Conservation (phyloP, 2,329 filamentous ascomycete genomes). For the Paecilomyces dactylethromorphus region DNA sequence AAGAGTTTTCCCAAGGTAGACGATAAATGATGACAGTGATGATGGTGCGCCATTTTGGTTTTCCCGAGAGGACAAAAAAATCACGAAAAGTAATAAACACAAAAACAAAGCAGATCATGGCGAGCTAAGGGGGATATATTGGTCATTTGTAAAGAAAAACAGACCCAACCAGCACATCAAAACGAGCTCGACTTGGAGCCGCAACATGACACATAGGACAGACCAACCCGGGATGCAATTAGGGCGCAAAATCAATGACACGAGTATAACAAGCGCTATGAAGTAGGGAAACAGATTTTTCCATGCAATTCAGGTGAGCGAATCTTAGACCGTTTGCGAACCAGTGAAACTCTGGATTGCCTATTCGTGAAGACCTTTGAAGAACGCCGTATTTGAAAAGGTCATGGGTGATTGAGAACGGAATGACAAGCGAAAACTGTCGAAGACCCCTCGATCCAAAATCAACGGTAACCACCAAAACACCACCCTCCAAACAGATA, state of each 20-base stretch:
- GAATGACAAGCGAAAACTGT: slow-evolving; percentile 4
- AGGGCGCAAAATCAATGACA: slow-evolving; percentile 6
- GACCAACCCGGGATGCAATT: not conserved
- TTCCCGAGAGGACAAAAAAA: not conserved
- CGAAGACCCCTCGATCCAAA: slow-evolving; percentile 15
- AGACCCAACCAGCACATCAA: not conserved
- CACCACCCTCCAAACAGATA: not conserved
- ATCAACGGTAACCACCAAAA: not conserved
- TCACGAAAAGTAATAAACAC: not conserved
- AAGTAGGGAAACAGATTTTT: slow-evolving; percentile 7
- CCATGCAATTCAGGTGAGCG: slow-evolving; percentile 14
- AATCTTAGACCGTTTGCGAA: slow-evolving; percentile 9
- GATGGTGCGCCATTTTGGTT: not conserved
- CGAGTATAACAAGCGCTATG: slow-evolving; percentile 6
- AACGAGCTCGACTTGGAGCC: not conserved
- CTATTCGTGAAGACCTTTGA: slow-evolving; percentile 14
- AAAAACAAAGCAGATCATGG: not conserved
- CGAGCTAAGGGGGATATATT: not conserved
- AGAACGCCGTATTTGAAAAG: slow-evolving; percentile 17
- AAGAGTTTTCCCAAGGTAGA: not conserved
- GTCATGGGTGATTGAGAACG: slow-evolving; percentile 2
- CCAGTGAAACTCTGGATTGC: slow-evolving; percentile 10
- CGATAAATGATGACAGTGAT: not conserved
- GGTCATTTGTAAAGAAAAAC: not conserved
- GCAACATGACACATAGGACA: not conserved